A percentile compares a stretch with the other conserved stretches of the same genome.
phyloP scores from a whole-genome alignment of 257 asterid genomes.

The Verbascum thapsus region DNA sequence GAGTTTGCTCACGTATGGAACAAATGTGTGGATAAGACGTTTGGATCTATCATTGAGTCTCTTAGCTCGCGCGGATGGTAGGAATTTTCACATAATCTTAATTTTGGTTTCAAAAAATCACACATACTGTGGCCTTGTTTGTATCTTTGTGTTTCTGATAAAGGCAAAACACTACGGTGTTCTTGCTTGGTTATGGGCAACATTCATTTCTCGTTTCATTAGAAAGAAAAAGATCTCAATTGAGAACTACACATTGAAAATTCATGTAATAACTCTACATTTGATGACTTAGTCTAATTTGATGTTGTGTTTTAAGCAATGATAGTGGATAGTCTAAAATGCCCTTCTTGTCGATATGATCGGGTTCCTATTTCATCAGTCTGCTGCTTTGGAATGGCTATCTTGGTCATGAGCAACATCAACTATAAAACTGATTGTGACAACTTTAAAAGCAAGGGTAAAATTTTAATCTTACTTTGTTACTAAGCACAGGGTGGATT shows the following conservation, averaged over 20 bases:
- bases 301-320: not conserved
- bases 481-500: too few relatives aligned
- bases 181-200: slow-evolving; percentile 9
- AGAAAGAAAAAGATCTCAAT: not conserved
- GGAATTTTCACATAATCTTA: slow-evolving; percentile 20
- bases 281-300: not conserved
- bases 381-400: not conserved
- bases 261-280: slow-evolving; percentile 5
- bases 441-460: too few relatives aligned
- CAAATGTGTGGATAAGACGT: slow-evolving; percentile 38
- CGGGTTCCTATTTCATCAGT: not conserved
- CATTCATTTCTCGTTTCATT: slow-evolving; percentile 4
- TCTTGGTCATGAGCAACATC: too few relatives aligned
- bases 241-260: not conserved
- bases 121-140: slow-evolving; percentile 10
- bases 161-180: not conserved
- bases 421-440: too few relatives aligned
- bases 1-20: slow-evolving; percentile 42
- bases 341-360: not conserved
- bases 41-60: slow-evolving; percentile 38
- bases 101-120: not conserved
- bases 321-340: not conserved
- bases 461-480: too few relatives aligned
- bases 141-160: slow-evolving; percentile 8
- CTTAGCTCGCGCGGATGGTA: slow-evolving; percentile 47